Percentiles rank a stretch among this genome's conserved stretches.
phyloP scores from a whole-genome alignment of 768 basidiomycete genomes.

The Lactifluus pinguis region DNA sequence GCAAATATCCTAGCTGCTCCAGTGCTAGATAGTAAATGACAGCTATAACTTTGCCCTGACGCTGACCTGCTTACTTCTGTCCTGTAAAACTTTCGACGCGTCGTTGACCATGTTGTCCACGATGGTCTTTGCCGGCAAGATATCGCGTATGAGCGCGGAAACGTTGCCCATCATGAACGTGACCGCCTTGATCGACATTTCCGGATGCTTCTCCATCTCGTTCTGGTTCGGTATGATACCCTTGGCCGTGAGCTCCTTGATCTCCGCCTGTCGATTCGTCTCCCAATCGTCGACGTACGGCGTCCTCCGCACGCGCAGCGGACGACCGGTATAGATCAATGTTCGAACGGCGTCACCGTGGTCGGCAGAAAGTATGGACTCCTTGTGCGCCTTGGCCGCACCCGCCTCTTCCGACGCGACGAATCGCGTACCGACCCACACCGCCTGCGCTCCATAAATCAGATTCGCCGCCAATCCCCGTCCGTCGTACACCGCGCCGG shows the following conservation, averaged over 20 bases:
- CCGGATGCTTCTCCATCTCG: slow-evolving; percentile 73
- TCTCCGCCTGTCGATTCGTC: slow-evolving; percentile 68
- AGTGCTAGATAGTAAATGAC: neutral
- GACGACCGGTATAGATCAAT: slow-evolving; percentile 85
- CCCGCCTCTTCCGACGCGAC: slow-evolving; percentile 75
- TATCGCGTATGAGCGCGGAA: slow-evolving; percentile 59
- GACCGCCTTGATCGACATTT: slow-evolving; percentile 57
- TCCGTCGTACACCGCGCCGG: slow-evolving; percentile 88
- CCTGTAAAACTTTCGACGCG: slow-evolving; percentile 40
- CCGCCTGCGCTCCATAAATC: slow-evolving; percentile 81
- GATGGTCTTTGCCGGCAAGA: slow-evolving; percentile 77
- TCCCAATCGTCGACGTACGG: slow-evolving; percentile 86
- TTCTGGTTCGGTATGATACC: slow-evolving; percentile 71
- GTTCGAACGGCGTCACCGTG: slow-evolving; percentile 78
- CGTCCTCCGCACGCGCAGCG: slow-evolving; percentile 76
- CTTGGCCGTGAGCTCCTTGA: slow-evolving; percentile 69
- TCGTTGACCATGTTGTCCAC: slow-evolving; percentile 70
- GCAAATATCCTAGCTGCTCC: neutral
- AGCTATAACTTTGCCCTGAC: slow-evolving; percentile 28
- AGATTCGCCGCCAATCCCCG: slow-evolving; percentile 81
- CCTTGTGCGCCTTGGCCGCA: slow-evolving; percentile 81
- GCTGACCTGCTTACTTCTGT: slow-evolving; percentile 31
- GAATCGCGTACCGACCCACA: slow-evolving; percentile 64
- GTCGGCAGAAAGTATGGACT: slow-evolving; percentile 57
- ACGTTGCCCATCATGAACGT: slow-evolving; percentile 84